phyloP scores from a whole-genome alignment of 306 rosid species.

The Acacia crassicarpa region DNA sequence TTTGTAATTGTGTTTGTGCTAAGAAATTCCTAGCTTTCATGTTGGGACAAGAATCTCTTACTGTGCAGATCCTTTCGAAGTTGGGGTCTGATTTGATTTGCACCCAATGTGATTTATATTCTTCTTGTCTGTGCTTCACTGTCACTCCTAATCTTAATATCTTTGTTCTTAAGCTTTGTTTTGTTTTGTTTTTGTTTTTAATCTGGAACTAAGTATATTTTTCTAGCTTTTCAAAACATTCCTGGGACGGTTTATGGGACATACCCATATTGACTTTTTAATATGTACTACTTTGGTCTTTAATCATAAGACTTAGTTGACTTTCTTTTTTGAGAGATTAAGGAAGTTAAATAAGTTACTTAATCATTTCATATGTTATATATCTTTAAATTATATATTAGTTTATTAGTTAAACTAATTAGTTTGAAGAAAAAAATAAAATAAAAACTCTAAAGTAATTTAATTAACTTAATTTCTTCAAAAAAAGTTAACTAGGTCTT shows the following conservation, averaged over 20 bases:
- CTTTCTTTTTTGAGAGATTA: too few relatives aligned
- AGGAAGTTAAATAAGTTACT: too few relatives aligned
- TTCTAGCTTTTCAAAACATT: neutral
- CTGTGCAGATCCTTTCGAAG: conserved; percentile 34
- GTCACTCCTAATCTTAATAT: neutral
- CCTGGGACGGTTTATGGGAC: neutral
- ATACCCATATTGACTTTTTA: neutral
- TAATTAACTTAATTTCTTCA: too few relatives aligned
- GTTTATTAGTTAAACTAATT: too few relatives aligned
- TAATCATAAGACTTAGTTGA: too few relatives aligned
- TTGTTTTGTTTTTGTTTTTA: neutral
- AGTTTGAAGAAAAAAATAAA: too few relatives aligned
- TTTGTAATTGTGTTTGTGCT: conserved; percentile 43
- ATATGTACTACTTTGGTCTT: too few relatives aligned
- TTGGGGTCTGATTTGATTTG: conserved; percentile 17
- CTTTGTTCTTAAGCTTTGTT: conserved; percentile 6
- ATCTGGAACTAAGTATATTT: neutral
- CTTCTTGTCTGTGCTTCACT: neutral
- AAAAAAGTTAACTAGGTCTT: too few relatives aligned
- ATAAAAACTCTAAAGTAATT: too few relatives aligned
- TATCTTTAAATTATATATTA: too few relatives aligned
- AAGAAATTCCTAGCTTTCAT: conserved; percentile 71
- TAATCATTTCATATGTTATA: too few relatives aligned
- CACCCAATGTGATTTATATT: neutral
- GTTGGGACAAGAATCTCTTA: conserved; percentile 60